phyloP scores from a whole-genome alignment of 306 rosid genomes.

The Erythrophleum fordii region DNA sequence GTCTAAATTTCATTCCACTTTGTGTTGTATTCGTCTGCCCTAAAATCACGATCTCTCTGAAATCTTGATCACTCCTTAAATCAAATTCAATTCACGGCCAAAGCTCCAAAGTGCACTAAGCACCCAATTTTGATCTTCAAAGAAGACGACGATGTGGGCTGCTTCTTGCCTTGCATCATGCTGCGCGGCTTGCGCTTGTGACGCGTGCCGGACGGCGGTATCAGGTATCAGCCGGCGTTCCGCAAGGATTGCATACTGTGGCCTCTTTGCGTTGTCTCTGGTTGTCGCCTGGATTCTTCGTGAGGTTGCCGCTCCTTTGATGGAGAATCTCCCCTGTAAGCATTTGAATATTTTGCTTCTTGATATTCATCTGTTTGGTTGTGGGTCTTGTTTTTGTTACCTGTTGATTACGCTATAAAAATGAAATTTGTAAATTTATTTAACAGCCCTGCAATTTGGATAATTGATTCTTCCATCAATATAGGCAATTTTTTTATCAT shows the following conservation, averaged over 20 bases:
- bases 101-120: not conserved
- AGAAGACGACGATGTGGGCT: slow-evolving; percentile 83
- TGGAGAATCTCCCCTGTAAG: slow-evolving; percentile 91
- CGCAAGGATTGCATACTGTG: slow-evolving; percentile 96
- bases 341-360: not conserved
- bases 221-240: slow-evolving; percentile 94
- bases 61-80: not conserved
- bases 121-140: slow-evolving; percentile 36
- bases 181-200: slow-evolving; percentile 97
- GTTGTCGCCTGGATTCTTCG: slow-evolving; percentile 92
- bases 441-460: not conserved
- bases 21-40: not conserved
- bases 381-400: not conserved
- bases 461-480: not conserved
- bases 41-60: not conserved
- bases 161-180: slow-evolving; percentile 99
- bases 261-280: slow-evolving; percentile 89
- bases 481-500: not conserved
- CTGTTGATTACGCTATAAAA: not conserved
- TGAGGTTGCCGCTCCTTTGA: slow-evolving; percentile 91
- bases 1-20: not conserved
- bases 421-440: not conserved
- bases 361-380: not conserved
- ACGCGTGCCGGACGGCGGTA: slow-evolving; percentile 89
- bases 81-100: not conserved